A percentile compares a stretch with the other conserved stretches of the same genome.
Conservation (phyloP, 106 monocot species). For the Allium cepa region DNA sequence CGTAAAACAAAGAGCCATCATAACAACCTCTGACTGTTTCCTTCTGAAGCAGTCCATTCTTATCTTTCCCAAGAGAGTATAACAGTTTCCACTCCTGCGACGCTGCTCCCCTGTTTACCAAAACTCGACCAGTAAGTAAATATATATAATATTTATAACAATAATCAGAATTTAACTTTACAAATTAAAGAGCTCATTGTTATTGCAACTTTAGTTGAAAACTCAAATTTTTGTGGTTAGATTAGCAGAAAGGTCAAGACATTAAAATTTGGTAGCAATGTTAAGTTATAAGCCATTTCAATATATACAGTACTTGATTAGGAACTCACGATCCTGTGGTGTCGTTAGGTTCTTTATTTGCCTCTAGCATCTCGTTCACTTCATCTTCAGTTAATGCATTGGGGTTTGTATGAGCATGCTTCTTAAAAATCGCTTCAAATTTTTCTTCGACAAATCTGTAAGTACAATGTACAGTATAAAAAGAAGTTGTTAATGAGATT, state of each 20-base stretch:
- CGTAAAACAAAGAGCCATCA: constrained; percentile 62
- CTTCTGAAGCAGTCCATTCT: constrained; percentile 68
- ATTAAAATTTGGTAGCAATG: not conserved
- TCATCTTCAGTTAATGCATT: not conserved
- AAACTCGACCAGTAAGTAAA: not conserved
- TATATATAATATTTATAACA: not conserved
- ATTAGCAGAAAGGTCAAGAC: too few relatives aligned
- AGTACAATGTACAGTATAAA: too few relatives aligned
- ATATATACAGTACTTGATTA: too few relatives aligned
- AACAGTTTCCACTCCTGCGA: constrained; percentile 57
- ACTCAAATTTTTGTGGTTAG: too few relatives aligned
- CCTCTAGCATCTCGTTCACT: constrained; percentile 1
- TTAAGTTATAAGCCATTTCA: too few relatives aligned
- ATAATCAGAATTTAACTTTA: too few relatives aligned
- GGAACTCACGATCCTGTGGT: not conserved
- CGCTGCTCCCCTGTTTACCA: constrained; percentile 25
- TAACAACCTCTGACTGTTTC: constrained; percentile 52
- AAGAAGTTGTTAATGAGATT: too few relatives aligned
- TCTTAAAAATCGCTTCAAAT: not conserved
- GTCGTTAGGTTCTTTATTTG: not conserved
- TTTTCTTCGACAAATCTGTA: not conserved
- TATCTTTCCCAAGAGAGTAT: constrained; percentile 54
- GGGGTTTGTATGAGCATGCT: constrained; percentile 2
- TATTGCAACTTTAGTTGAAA: too few relatives aligned
- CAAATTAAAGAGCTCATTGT: too few relatives aligned